phyloP scores from a whole-genome alignment of 352 stramenopile genomes.

The Globisporangium abappressorium region DNA sequence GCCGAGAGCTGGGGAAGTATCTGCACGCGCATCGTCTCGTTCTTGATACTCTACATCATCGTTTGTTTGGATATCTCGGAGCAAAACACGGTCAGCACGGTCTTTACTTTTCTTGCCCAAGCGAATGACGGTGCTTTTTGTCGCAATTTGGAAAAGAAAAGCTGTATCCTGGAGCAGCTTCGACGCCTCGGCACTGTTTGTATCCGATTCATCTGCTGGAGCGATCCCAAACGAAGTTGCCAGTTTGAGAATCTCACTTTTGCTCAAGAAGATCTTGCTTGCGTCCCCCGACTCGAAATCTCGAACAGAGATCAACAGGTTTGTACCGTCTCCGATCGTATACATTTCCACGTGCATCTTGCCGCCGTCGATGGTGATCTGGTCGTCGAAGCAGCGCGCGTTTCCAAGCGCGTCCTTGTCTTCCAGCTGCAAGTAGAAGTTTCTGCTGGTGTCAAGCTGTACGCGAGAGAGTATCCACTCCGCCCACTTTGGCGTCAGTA shows the following conservation, averaged over 20 bases:
- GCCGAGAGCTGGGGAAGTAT: background rate
- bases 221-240: background rate
- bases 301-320: conserved; percentile 25
- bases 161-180: conserved; percentile 27
- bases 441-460: conserved; percentile 16
- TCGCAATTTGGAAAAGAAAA: conserved; percentile 31
- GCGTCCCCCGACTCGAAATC: conserved; percentile 3
- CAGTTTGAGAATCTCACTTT: conserved; percentile 12
- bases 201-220: background rate
- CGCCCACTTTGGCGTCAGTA: conserved; percentile 36
- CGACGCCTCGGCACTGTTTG: background rate
- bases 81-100: background rate
- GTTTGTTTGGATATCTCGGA: background rate
- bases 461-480: conserved; percentile 37
- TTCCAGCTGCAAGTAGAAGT: conserved; percentile 29
- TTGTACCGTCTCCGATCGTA: conserved; percentile 11
- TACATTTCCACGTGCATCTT: conserved; percentile 24
- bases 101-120: conserved; percentile 24
- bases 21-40: conserved; percentile 10
- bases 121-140: conserved; percentile 32
- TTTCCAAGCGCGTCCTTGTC: conserved; percentile 16
- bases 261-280: conserved; percentile 18
- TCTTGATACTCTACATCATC: background rate
- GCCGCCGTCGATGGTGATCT: conserved; percentile 15
- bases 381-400: conserved; percentile 19